Evolutionary conservation across 371 early-diverging fungal genomes (phyloP), one percentile per base, ranked within the genome.

Genomic region (Mucor piriformis): DNA sequence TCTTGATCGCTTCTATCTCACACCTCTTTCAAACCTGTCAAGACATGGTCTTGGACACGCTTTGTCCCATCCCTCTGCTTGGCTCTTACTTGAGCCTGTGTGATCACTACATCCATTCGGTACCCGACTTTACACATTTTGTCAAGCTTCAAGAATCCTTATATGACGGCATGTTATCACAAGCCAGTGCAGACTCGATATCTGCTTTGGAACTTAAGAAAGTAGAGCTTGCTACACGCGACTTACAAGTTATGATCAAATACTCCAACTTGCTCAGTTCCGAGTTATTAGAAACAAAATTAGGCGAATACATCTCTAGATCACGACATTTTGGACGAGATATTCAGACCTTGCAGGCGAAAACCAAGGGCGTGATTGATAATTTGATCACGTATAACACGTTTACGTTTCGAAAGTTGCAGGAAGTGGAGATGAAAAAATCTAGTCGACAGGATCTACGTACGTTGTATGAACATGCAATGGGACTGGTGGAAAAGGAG

Each of bases 341-440:
- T 50, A 54, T 81, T 7, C 76, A 77, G 38, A 54, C 52, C 13
- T 47, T 67, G 1, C 64, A 71, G 24, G 58, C 68, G 15, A 55
- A 62, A 13, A 68, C 62, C 21, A 64, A 54, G 20, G 57, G 66
- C 0, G 62, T 67, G 0, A 63, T 76, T 35, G 67, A 79, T 54
- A 81, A 79, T 37, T 46, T 79, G 15, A 81, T 81, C 38, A 74
- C 79, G 0, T 81, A 81, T 63, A 78, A 79, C 35, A 72, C 75
- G 6, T 76, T 74, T 44, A 75, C 76, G 0, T 57, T 81, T 20
- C 59, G 63, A 27, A 68, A 66, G 54, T 44, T 81, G 18, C 59
- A 69, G 18, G 69, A 77, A 25, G 70, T 77, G 0, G 61, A 77
- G 43, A 35, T 38, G 3, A 66, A 54, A 24, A 72, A 63, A 47